Evolutionary conservation across 129 eudicot genomes (phyloP).

Genomic region (Flaveria linearis): DNA sequence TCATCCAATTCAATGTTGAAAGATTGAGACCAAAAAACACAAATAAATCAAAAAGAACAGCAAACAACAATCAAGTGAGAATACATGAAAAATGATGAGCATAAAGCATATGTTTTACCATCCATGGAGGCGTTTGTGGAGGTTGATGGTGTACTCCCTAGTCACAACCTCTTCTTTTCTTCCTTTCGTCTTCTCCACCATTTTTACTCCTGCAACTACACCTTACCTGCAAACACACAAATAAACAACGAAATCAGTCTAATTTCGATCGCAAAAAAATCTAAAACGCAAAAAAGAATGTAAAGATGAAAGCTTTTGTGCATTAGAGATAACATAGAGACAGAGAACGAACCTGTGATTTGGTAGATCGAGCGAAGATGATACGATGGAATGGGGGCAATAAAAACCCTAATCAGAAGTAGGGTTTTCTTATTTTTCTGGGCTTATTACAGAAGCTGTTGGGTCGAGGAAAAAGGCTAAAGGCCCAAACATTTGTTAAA

Average conservation of each 20-base stretch:
- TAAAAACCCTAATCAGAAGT: constrained; percentile 1
- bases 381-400: not conserved
- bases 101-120: not conserved
- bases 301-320: not conserved
- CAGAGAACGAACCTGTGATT: constrained; percentile 3
- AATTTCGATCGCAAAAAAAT: not conserved
- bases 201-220: constrained; percentile 7
- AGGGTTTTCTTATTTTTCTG: not conserved
- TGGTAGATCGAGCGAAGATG: not conserved
- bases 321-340: not conserved
- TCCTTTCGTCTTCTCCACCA: constrained; percentile 4
- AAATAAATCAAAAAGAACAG: not conserved
- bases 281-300: not conserved
- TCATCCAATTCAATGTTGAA: not conserved
- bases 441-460: not conserved
- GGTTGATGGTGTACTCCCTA: constrained; percentile 20
- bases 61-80: no score
- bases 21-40: no score
- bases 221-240: not conserved
- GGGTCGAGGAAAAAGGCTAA: not conserved
- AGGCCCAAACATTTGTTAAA: not conserved
- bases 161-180: constrained; percentile 20
- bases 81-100: no score
- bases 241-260: not conserved
- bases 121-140: constrained; percentile 24